phyloP scores from a whole-genome alignment of 2,329 filamentous ascomycete genomes.

The Hypoxylon rubiginosum region DNA sequence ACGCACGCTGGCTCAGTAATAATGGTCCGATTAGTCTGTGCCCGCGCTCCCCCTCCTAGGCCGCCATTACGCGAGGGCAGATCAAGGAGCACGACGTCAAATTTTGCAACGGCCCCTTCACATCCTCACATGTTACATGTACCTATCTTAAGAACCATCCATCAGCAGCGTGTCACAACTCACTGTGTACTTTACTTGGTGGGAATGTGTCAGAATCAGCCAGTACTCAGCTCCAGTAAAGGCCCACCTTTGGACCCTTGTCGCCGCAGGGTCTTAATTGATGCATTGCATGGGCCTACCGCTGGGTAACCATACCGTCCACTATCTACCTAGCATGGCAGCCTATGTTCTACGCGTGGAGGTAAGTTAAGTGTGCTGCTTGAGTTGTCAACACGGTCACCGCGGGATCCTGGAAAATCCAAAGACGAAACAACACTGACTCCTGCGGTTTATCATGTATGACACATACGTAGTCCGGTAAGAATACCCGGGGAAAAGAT shows the following conservation, averaged over 20 bases:
- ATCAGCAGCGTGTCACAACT: conserved; percentile 15
- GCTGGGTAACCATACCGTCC: conserved; percentile 8
- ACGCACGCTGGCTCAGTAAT: conserved; percentile 2
- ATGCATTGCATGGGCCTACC: conserved; percentile 32
- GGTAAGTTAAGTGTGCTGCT: neutral
- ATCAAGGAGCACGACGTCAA: conserved; percentile 4
- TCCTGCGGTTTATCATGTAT: conserved; percentile 26
- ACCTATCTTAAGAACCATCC: conserved; percentile 28
- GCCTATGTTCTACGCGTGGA: neutral
- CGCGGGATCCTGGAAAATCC: neutral
- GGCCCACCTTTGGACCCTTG: conserved; percentile 33
- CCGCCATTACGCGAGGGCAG: conserved; percentile 11
- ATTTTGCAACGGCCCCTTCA: conserved; percentile 1
- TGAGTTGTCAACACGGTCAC: conserved; percentile 4
- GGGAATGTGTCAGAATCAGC: conserved; percentile 26
- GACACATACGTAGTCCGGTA: conserved; percentile 2
- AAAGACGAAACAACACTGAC: neutral
- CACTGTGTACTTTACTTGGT: conserved; percentile 11
- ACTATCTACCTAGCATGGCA: conserved; percentile 6
- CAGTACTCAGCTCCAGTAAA: conserved; percentile 1
- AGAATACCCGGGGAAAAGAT: conserved; percentile 30
- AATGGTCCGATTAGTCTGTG: conserved; percentile 16
- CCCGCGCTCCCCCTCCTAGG: conserved; percentile 2
- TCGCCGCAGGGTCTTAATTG: conserved; percentile 26
- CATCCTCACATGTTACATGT: conserved; percentile 1